Base-by-base conservation (phyloP, 2,329 filamentous ascomycete genomes). In the Colletotrichum eleusines region DNA sequence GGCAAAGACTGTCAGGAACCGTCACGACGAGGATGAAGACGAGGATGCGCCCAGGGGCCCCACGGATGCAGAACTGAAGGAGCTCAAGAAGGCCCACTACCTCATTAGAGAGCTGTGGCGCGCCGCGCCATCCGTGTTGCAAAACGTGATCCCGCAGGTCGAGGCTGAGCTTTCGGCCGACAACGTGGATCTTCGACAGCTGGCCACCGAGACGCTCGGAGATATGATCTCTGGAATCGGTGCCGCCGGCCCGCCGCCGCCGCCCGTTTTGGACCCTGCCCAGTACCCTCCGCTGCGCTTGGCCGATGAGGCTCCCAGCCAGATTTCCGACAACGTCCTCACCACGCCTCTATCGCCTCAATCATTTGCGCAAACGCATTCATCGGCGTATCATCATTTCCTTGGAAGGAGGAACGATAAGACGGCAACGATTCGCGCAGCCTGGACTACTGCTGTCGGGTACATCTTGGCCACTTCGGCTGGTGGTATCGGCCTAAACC, bases 221-320 rank as follows among this genome's bases (percentile, higher is more conserved):
- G 95, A 98, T 78, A 95, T 99, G 86, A 92, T 97, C 33, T 92
- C 95, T 50, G 95, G 95, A 7, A 97, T 98, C 78, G 95, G 95
- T 60, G 93, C 95, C 72, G 94, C 95, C 72, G 95, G 95, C 0
- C 93, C 94, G 66, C 94, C 95, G 20, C 89, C 92, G 18, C 83
- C 89, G 8, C 88, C 92, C 12, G 81, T 84, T 1, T 86, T 97
- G 77, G 94, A 98, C 76, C 93, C 95, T 16, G 88, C 92, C 28
- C 91, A 92, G 38, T 98, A 97, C 76, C 95, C 95, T n/a, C 91
- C 92, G 5, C 84, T 92, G 58, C 91, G 88, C 72, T 79, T 94
- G 44, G 81, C 87, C 28, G 89, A 90, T 63, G 89, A 91, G 26
- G 78, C 84, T 31, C 78, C 82, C 5, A 82, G 86, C 2, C 82